These are phyloP conservation scores for Emericellopsis terricola DNA, from an alignment of 495 filamentous ascomycete species.

Conservation along the genomic window DNA sequence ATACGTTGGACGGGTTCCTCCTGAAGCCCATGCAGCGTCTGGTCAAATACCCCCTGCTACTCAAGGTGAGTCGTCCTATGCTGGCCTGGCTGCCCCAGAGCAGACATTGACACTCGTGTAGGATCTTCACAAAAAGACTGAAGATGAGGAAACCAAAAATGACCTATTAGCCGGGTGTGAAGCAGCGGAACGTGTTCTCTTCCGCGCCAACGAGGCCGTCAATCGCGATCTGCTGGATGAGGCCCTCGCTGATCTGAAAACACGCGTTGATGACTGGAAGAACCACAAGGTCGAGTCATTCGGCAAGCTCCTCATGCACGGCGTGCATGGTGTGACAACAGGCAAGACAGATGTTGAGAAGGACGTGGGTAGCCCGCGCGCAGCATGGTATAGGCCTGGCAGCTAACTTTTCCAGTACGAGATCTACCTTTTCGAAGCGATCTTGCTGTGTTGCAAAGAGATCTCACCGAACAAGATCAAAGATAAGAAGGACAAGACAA, in stretches of 20 bases:
- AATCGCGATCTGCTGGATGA: conserved; percentile 65
- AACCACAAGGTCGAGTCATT: conserved; percentile 78
- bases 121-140: conserved; percentile 73
- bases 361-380: conserved; percentile 62
- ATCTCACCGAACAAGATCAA: conserved; percentile 73
- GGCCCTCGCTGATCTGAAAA: conserved; percentile 61
- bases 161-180: conserved; percentile 58
- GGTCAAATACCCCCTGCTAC: conserved; percentile 80
- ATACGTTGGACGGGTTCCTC: conserved; percentile 69
- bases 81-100: conserved; percentile 1
- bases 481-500: conserved; percentile 41
- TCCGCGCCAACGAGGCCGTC: conserved; percentile 76
- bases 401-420: conserved; percentile 70
- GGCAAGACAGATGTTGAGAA: conserved; percentile 68
- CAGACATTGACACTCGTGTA: conserved; percentile 15
- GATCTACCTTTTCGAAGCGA: conserved; percentile 91
- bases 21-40: conserved; percentile 93
- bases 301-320: conserved; percentile 72
- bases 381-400: no score
- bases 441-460: conserved; percentile 95
- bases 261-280: conserved; percentile 96
- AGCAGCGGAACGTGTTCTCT: conserved; percentile 57
- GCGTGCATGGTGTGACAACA: conserved; percentile 87
- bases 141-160: conserved; percentile 44
- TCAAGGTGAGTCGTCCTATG: conserved; percentile 42